Evolutionary conservation across 75 land plant genomes (phyloP).

Genomic region (Picea sitchensis): DNA sequence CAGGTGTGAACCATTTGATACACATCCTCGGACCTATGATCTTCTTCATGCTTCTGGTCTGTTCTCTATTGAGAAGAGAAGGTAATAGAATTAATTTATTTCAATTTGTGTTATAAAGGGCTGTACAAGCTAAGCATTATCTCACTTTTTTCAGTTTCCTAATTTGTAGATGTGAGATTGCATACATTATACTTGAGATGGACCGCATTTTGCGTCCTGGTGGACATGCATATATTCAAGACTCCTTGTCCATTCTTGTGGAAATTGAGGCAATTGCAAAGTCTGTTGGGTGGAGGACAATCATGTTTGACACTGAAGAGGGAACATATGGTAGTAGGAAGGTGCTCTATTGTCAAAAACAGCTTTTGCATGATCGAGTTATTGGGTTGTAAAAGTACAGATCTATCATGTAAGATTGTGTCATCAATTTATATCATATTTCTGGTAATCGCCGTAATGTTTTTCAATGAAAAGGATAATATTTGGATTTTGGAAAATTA

Average conservation of each 20-base stretch:
- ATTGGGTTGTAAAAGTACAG: neutral
- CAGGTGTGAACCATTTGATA: constrained; percentile 96
- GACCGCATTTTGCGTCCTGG: constrained; percentile 85
- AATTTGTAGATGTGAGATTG: constrained; percentile 52
- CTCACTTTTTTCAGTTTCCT: neutral
- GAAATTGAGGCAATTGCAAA: constrained; percentile 45
- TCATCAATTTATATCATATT: no score
- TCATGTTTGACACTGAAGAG: constrained; percentile 46
- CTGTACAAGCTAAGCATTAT: neutral
- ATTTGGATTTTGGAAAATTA: no score
- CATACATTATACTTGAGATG: constrained; percentile 80
- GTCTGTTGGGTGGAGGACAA: constrained; percentile 58
- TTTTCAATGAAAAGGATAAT: no score
- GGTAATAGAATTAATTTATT: constrained; percentile 26
- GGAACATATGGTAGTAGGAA: constrained; percentile 73
- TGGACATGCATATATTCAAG: constrained; percentile 72
- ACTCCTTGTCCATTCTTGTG: constrained; percentile 35
- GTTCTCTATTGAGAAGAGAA: constrained; percentile 60
- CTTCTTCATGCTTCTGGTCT: constrained; percentile 71
- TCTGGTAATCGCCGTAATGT: no score
- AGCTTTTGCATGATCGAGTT: neutral
- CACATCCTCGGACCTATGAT: constrained; percentile 92
- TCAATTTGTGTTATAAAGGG: neutral
- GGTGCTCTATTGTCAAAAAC: constrained; percentile 63
- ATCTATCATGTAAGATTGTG: no score